Conservation (phyloP, 179 eudicot genomes). For the Amaranthus tricolor region DNA sequence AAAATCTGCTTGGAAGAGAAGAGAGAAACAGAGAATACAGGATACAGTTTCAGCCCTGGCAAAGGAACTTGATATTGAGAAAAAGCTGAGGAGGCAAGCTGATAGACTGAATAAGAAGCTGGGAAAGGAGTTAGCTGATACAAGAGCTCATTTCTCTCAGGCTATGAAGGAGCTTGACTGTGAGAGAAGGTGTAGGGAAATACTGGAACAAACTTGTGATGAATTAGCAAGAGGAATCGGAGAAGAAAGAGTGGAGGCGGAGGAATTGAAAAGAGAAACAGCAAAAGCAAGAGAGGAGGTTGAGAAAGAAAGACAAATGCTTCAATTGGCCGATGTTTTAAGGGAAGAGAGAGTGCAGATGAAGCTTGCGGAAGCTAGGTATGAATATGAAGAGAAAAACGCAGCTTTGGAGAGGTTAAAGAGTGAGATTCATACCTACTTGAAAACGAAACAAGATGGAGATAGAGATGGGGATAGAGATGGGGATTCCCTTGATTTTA, state of each 20-base stretch:
- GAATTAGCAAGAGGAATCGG: slow-evolving; percentile 71
- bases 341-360: slow-evolving; percentile 93
- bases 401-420: slow-evolving; percentile 66
- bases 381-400: slow-evolving; percentile 82
- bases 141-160: slow-evolving; percentile 36
- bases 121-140: slow-evolving; percentile 61
- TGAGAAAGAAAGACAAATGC: slow-evolving; percentile 84
- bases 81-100: slow-evolving; percentile 59
- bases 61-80: slow-evolving; percentile 62
- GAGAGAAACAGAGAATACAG: slow-evolving; percentile 51
- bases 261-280: slow-evolving; percentile 58
- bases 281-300: slow-evolving; percentile 64
- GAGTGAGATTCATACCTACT: slow-evolving; percentile 51
- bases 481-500: slow-evolving; percentile 29
- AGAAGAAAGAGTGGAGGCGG: slow-evolving; percentile 65
- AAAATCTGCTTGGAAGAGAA: slow-evolving; percentile 61
- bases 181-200: slow-evolving; percentile 64
- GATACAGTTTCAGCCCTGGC: slow-evolving; percentile 43
- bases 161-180: slow-evolving; percentile 51
- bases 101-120: slow-evolving; percentile 75
- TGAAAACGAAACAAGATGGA: slow-evolving; percentile 30
- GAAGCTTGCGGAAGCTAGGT: slow-evolving; percentile 82
- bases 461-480: slow-evolving; percentile 23
- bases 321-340: slow-evolving; percentile 78
- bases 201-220: slow-evolving; percentile 72